These are phyloP conservation scores for Aphanomyces astaci DNA, from an alignment of 352 stramenopile genomes.

Conservation along the genomic window DNA sequence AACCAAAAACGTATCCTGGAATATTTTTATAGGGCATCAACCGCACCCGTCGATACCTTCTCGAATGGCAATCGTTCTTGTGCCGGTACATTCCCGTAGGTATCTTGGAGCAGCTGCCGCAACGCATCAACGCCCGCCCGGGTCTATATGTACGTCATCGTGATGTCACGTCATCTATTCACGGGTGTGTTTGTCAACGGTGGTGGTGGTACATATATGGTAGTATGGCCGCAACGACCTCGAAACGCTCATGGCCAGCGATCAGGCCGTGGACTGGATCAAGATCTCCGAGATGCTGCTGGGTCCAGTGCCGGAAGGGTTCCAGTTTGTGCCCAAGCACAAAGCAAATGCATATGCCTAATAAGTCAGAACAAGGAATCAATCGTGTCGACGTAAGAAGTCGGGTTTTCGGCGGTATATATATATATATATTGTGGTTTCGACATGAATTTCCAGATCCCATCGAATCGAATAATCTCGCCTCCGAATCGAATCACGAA, in stretches of 20 bases:
- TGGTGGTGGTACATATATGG: too few relatives aligned
- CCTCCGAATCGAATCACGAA: too few relatives aligned
- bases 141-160: constrained; percentile 51
- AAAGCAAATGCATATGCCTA: constrained; percentile 92
- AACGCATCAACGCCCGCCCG: constrained; percentile 96
- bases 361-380: background rate
- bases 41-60: constrained; percentile 94
- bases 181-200: background rate
- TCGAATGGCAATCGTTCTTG: constrained; percentile 99
- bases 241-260: constrained; percentile 96
- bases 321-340: constrained; percentile 97
- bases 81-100: constrained; percentile 97
- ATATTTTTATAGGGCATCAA: constrained; percentile 80
- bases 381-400: background rate
- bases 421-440: too few relatives aligned
- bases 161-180: background rate
- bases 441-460: too few relatives aligned
- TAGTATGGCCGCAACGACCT: constrained; percentile 89
- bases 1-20: background rate
- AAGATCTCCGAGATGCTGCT: constrained; percentile 99
- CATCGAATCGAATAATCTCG: too few relatives aligned
- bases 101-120: constrained; percentile 90
- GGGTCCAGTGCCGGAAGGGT: constrained; percentile 86
- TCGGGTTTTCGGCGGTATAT: background rate
- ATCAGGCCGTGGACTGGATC: constrained; percentile 96